These are phyloP conservation scores for Bullera alba DNA, from an alignment of 768 basidiomycete species.

Conservation along the genomic window DNA sequence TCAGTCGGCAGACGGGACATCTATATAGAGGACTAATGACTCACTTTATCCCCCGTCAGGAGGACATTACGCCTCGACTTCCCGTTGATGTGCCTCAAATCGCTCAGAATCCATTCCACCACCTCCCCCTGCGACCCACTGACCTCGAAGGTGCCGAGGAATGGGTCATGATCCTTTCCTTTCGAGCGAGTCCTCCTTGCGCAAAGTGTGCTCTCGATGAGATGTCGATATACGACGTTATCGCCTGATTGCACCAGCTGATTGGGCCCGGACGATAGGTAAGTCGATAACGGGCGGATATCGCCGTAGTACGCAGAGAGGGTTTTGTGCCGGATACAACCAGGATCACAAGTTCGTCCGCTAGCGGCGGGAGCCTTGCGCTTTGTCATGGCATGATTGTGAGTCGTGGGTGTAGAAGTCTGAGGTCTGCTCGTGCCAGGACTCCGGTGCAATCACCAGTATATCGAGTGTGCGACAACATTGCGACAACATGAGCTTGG, in stretches of 20 bases:
- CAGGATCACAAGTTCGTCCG: too few relatives aligned
- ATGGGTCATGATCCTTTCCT: too few relatives aligned
- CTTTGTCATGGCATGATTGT: too few relatives aligned
- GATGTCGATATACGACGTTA: conserved; percentile 5
- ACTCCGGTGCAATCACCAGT: too few relatives aligned
- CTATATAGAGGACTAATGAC: neutral
- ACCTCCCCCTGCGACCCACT: conserved; percentile 29
- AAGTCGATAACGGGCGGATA: too few relatives aligned
- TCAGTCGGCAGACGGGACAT: neutral
- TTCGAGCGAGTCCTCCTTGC: neutral
- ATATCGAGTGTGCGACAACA: too few relatives aligned
- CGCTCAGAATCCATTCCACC: conserved; percentile 29
- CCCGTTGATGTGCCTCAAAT: conserved; percentile 6
- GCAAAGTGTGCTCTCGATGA: neutral
- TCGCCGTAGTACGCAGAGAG: conserved; percentile 5
- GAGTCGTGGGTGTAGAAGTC: too few relatives aligned
- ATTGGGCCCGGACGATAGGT: too few relatives aligned
- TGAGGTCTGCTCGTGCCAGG: too few relatives aligned
- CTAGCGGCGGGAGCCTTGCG: too few relatives aligned
- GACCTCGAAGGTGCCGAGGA: neutral
- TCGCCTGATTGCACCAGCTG: conserved; percentile 8
- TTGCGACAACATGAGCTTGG: too few relatives aligned
- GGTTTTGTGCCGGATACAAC: conserved; percentile 33
- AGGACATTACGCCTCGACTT: conserved; percentile 20
- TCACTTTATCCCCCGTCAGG: conserved; percentile 16